Percentiles rank a stretch among this genome's conserved stretches.
Evolutionary conservation across 169 alveolate species (phyloP).

Genomic region (Eimeria brunetti): DNA sequence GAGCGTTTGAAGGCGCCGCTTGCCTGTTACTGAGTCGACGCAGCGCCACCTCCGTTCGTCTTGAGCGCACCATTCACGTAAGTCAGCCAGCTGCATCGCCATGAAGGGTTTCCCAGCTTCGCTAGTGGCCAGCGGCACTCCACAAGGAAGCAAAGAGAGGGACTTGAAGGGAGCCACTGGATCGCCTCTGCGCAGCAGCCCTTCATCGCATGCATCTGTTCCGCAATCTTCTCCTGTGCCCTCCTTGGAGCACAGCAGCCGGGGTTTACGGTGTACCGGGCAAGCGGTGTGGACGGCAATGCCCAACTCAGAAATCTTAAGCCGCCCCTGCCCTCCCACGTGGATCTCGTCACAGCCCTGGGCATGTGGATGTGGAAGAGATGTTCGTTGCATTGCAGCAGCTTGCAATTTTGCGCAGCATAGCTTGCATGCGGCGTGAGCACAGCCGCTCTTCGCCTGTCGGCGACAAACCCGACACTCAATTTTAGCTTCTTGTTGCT

Average conservation of each 20-base stretch:
- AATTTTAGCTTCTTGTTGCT: background rate
- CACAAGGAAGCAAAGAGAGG: slow-evolving; percentile 44
- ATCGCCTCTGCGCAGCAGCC: background rate
- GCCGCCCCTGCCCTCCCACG: slow-evolving; percentile 45
- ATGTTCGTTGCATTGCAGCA: slow-evolving; percentile 49
- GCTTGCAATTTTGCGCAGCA: slow-evolving; percentile 73
- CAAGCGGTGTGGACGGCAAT: slow-evolving; percentile 11
- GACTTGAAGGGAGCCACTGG: slow-evolving; percentile 10
- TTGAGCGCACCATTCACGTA: background rate
- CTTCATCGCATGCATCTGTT: background rate
- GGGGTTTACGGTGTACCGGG: slow-evolving; percentile 64
- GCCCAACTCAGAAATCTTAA: slow-evolving; percentile 18
- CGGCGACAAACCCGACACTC: slow-evolving; percentile 57
- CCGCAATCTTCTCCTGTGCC: background rate
- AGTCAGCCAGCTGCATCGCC: slow-evolving; percentile 51
- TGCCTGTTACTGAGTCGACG: slow-evolving; percentile 36
- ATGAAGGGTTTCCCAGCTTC: slow-evolving; percentile 43
- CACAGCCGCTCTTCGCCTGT: slow-evolving; percentile 72
- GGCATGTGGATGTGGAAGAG: background rate
- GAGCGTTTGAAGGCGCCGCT: background rate
- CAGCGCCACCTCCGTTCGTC: slow-evolving; percentile 12
- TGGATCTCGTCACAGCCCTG: slow-evolving; percentile 18
- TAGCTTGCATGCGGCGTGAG: slow-evolving; percentile 72
- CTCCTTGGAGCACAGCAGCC: background rate
- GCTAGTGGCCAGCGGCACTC: slow-evolving; percentile 43